Evolutionary conservation across 345 rosid genomes (phyloP).

Genomic region (Syzygium aromaticum): DNA sequence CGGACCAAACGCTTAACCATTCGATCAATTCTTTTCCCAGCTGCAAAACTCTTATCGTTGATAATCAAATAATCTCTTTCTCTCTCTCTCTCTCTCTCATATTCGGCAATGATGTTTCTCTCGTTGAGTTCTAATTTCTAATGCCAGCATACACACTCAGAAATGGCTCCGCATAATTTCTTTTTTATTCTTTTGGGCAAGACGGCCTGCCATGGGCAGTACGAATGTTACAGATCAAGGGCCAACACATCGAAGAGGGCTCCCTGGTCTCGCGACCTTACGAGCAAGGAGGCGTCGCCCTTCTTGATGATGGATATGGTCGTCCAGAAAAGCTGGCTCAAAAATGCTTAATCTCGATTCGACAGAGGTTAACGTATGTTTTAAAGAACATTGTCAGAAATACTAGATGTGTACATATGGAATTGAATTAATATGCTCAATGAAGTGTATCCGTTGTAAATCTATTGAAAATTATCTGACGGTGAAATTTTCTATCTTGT

Average conservation of each 20-base stretch:
- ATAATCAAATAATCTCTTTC: too few species aligned
- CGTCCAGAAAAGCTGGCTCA: slow-evolving; percentile 40
- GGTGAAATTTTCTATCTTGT: background rate
- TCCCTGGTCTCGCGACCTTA: slow-evolving; percentile 38
- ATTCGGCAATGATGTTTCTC: slow-evolving; percentile 1
- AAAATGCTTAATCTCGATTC: background rate
- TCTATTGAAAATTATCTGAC: background rate
- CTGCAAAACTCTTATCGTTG: too few species aligned
- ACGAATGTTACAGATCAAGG: slow-evolving; percentile 53
- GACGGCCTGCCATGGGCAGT: slow-evolving; percentile 46
- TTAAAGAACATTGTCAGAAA: background rate
- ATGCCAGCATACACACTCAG: slow-evolving; percentile 12
- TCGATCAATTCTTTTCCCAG: too few species aligned
- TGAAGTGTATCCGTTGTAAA: too few species aligned
- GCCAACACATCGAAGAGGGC: slow-evolving; percentile 31
- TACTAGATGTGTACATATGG: background rate
- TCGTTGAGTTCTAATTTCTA: background rate
- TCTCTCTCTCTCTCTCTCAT: background rate
- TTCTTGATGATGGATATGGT: slow-evolving; percentile 40
- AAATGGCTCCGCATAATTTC: too few species aligned
- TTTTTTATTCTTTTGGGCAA: slow-evolving; percentile 10
- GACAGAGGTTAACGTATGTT: accelerated
- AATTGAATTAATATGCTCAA: background rate
- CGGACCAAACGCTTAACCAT: too few species aligned
- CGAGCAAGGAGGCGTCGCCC: slow-evolving; percentile 23